Evolutionary conservation across 441 rosid genomes (phyloP), one percentile per base, ranked within the genome.

Genomic region (Eruca vesicaria): DNA sequence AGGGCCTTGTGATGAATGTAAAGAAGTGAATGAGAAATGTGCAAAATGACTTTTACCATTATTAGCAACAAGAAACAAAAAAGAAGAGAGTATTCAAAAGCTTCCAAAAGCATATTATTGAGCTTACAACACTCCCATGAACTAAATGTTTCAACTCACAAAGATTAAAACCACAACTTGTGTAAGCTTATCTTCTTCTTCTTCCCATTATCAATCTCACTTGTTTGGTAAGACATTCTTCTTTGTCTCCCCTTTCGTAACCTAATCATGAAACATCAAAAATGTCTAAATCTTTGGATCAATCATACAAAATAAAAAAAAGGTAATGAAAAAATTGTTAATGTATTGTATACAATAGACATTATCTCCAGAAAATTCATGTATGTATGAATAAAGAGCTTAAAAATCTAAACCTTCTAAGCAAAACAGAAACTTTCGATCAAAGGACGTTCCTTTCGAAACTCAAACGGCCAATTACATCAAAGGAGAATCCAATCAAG

Each of bases 191-290:
- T n/a, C n/a, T n/a, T n/a, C n/a, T 6, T 15, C 52, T 45, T 43
- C 48, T 32, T 9, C 36, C 38, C 0, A 45, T 2, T 45, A 45
- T 45, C 21, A 21, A 16, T 16, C 2, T 50, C 55, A 50, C 11
- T 50, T 50, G 55, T 50, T 50, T 16, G 52, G 19, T 45, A 5
- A 18, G 0, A 50, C 55, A 1, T 16, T 50, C 55, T 50, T 50
- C 55, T 50, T 50, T 2, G 7, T 21, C 55, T 50, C 55, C 21
- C 55, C 55, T 50, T 18, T 50, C 0, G 21, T 50, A 50, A 50
- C 55, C 55, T 78, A 32, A 60, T 38, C 63, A 71, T 7, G 28
- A 58, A 0, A 33, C 50, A 71, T 20, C 56, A 38, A 26, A 68
- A 71, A 58, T n/a, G 23, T 12, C 31, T 0, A 31, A 21, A 55